Base-by-base conservation (phyloP, 495 filamentous ascomycete genomes). In the Penicillium ochrochloron region DNA sequence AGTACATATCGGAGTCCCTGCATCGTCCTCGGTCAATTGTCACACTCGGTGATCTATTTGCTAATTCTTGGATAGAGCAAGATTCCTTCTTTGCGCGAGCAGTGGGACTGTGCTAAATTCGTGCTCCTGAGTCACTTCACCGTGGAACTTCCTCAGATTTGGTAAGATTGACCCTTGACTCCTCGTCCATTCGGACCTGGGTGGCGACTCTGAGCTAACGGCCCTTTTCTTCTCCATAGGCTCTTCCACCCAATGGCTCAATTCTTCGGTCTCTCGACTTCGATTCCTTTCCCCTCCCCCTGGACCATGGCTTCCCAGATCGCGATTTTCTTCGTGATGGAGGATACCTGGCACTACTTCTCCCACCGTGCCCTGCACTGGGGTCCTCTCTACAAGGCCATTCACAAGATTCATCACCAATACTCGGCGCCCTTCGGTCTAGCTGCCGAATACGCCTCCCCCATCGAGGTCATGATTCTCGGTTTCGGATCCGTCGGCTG, bases 271-370 rank as follows among this genome's bases (percentile, higher is more conserved):
- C 89, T 99, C 73, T 83, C 87, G 21, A 97, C 92, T 61, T 86
- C 89, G 53, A 90, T 97, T 53, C 95, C 96, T 9, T 99, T 99
- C 83, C 95, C 95, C 11, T 78, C 87, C 10, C 61, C 90, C 66
- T 88, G 85, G 74, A 96, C 87, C 60, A 99, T 99, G 84, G 90
- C 90, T 56, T 89, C 90, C 69, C 95, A 99, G 62, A 96, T 99
- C 62, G 85, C 89, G 41, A 82, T 97, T 71, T 97, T 99, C 84
- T 99, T 99, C 77, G 85, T 98, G 46, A 74, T 97, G 70, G 95
- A 99, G 76, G 95, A 99, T 78, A 84, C 96, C 55, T 99, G 96
- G 96, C 95, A 99, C 75, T 99, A 99, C 83, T 99, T 94, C 87
- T 88, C 86, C 55, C 95, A 99, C 80, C 93, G 95, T 65, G 90